phyloP scores from a whole-genome alignment of 495 filamentous ascomycete genomes.

The Immersiella caudata region DNA sequence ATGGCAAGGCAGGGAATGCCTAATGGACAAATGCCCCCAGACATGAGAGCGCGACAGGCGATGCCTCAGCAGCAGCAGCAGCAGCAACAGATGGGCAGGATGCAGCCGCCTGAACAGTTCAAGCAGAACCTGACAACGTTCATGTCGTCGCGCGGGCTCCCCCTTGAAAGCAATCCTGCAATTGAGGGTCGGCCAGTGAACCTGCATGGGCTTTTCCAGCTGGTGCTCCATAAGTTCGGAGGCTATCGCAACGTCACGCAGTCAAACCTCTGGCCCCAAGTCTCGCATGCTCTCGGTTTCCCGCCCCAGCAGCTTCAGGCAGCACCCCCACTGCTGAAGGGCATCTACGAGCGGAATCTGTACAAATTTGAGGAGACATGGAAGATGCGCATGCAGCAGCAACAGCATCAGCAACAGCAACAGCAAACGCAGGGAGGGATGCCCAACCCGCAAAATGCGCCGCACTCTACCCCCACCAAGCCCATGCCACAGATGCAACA shows the following conservation, averaged over 20 bases:
- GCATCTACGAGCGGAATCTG: slow-evolving; percentile 74
- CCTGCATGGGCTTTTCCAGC: slow-evolving; percentile 72
- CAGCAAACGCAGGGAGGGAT: slow-evolving; percentile 39
- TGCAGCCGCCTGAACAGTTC: slow-evolving; percentile 65
- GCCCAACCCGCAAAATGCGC: slow-evolving; percentile 29
- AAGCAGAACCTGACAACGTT: slow-evolving; percentile 72
- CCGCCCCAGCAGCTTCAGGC: slow-evolving; percentile 64
- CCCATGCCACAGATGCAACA: slow-evolving; percentile 42
- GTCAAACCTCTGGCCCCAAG: slow-evolving; percentile 68
- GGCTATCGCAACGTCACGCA: slow-evolving; percentile 75
- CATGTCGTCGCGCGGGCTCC: slow-evolving; percentile 68
- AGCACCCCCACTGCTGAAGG: slow-evolving; percentile 68
- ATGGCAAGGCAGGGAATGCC: slow-evolving; percentile 40
- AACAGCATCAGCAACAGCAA: slow-evolving; percentile 54
- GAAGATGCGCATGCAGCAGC: slow-evolving; percentile 62
- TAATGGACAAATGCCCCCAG: no score
- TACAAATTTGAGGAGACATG: slow-evolving; percentile 74
- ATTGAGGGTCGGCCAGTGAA: slow-evolving; percentile 72
- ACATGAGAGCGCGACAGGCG: no score
- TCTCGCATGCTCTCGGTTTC: slow-evolving; percentile 70
- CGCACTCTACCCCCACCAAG: slow-evolving; percentile 44
- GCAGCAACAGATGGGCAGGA: slow-evolving; percentile 29
- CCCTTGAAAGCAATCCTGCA: slow-evolving; percentile 68
- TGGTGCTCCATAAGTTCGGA: slow-evolving; percentile 69
- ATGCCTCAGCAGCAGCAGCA: no score